phyloP scores from a whole-genome alignment of 257 asterid species.

The Verbena officinalis region DNA sequence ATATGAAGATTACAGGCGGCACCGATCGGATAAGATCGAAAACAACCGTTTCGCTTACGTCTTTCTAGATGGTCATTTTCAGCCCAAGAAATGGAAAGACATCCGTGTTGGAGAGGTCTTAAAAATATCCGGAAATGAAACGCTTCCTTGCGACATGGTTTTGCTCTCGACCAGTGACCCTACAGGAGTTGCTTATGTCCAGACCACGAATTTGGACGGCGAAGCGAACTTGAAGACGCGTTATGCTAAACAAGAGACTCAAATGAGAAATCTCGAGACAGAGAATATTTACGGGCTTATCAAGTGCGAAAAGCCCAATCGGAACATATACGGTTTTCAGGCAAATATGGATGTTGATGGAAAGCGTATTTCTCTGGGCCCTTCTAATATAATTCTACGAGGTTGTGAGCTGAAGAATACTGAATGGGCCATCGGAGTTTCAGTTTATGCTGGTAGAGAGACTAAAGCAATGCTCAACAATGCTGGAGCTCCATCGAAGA shows the following conservation, averaged over 20 bases:
- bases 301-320: constrained; percentile 93
- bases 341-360: constrained; percentile 91
- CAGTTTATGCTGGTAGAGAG: constrained; percentile 86
- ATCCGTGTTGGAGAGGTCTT: constrained; percentile 77
- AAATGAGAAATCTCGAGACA: constrained; percentile 49
- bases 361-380: constrained; percentile 90
- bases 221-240: constrained; percentile 96
- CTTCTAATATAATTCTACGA: constrained; percentile 85
- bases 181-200: constrained; percentile 90
- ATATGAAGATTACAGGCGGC: constrained; percentile 89
- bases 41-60: constrained; percentile 77
- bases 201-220: constrained; percentile 94
- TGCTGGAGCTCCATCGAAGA: constrained; percentile 96
- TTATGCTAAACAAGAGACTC: constrained; percentile 95
- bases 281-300: constrained; percentile 62
- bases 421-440: constrained; percentile 84
- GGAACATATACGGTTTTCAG: constrained; percentile 92
- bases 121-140: constrained; percentile 62
- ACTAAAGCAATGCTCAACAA: constrained; percentile 98
- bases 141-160: constrained; percentile 99
- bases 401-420: constrained; percentile 99
- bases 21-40: constrained; percentile 88
- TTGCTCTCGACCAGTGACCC: constrained; percentile 83
- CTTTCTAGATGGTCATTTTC: constrained; percentile 49
- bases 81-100: constrained; percentile 82